Conservation (phyloP, 2,329 filamentous ascomycete species). For the Pseudocercospora musae region DNA sequence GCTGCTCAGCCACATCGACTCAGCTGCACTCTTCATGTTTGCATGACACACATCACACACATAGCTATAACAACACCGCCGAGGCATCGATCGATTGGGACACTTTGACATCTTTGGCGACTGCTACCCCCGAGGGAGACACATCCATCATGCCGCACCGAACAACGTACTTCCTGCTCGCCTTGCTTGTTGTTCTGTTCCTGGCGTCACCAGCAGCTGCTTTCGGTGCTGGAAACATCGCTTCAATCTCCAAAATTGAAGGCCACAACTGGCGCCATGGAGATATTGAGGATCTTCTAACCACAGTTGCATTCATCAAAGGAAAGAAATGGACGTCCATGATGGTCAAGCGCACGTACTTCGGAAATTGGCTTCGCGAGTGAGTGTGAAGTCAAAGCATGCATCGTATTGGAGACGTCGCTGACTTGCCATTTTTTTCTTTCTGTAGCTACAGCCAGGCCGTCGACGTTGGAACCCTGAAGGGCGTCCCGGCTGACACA, state of each 20-base stretch:
- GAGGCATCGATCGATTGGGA: neutral
- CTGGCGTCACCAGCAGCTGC: conserved; percentile 32
- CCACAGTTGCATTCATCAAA: conserved; percentile 41
- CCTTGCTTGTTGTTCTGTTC: conserved; percentile 27
- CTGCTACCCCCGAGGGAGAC: neutral
- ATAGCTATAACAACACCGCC: neutral
- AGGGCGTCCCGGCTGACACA: conserved; percentile 52
- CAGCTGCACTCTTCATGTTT: conserved; percentile 6
- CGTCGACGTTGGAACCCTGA: conserved; percentile 54
- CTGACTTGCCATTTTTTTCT: no score
- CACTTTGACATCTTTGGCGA: neutral
- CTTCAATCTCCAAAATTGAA: conserved; percentile 42
- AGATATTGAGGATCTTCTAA: conserved; percentile 52
- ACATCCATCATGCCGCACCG: conserved; percentile 7
- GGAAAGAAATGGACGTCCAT: conserved; percentile 60
- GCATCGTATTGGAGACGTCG: no score
- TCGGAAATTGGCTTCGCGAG: conserved; percentile 17
- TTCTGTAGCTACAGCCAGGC: conserved; percentile 55
- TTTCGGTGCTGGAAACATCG: conserved; percentile 51
- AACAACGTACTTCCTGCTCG: conserved; percentile 26
- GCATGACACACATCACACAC: neutral
- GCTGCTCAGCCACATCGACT: conserved; percentile 13
- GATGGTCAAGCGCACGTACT: conserved; percentile 41
- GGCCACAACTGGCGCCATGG: conserved; percentile 53
- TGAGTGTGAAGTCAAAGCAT: no score